Conservation (phyloP, 2,329 filamentous ascomycete species). For the Orbilia ellipsospora region DNA sequence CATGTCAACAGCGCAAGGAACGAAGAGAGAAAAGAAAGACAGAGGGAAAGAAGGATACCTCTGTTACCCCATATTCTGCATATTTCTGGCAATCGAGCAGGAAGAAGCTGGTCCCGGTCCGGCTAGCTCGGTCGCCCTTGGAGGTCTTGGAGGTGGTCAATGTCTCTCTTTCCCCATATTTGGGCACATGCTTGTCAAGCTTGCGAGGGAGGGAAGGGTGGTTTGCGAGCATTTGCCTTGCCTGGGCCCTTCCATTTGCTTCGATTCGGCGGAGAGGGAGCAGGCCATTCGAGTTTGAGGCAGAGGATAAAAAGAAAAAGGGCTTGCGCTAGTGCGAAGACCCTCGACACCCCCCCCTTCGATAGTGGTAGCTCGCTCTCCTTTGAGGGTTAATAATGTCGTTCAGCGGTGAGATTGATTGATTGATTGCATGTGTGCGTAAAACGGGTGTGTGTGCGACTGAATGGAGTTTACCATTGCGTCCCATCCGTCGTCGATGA, state of each 20-base stretch:
- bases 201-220: too few relatives aligned
- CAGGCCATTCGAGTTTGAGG: too few relatives aligned
- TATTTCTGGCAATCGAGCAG: neutral
- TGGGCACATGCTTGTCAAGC: neutral
- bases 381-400: neutral
- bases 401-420: neutral
- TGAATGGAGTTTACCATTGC: slow-evolving; percentile 6
- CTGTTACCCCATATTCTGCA: slow-evolving; percentile 39
- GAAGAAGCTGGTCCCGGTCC: neutral
- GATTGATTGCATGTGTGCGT: neutral
- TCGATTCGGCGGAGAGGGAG: slow-evolving; percentile 10
- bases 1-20: neutral
- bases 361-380: neutral
- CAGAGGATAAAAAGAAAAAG: neutral
- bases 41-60: neutral
- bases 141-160: neutral
- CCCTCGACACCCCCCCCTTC: slow-evolving; percentile 17
- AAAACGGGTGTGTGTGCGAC: neutral
- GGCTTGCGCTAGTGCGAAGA: slow-evolving; percentile 10
- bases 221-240: slow-evolving; percentile 6
- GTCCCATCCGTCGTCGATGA: too few relatives aligned
- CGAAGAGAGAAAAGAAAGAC: too few relatives aligned
- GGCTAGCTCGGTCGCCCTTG: slow-evolving; percentile 9
- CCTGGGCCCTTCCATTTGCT: slow-evolving; percentile 8
- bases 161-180: slow-evolving; percentile 13